phyloP scores from a whole-genome alignment of 2,329 filamentous ascomycete species.

The Sporothrix phasma region DNA sequence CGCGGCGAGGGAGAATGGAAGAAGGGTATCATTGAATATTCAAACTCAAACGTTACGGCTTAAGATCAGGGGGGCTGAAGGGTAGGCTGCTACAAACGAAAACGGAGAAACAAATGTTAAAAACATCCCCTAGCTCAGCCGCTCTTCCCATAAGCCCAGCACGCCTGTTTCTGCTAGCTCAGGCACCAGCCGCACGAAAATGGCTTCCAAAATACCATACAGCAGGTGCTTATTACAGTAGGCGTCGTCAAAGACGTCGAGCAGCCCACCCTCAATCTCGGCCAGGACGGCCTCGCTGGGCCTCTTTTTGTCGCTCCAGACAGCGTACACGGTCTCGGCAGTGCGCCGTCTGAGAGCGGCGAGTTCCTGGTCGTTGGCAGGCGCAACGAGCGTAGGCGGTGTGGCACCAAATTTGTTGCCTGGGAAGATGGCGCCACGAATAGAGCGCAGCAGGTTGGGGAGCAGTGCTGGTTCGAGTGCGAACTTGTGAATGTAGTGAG shows the following conservation, averaged over 20 bases:
- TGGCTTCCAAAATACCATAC: slow-evolving; percentile 69
- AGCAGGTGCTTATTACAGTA: slow-evolving; percentile 92
- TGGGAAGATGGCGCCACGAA: slow-evolving; percentile 75
- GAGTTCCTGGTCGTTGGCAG: slow-evolving; percentile 49
- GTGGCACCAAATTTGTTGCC: slow-evolving; percentile 58
- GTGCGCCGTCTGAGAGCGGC: slow-evolving; percentile 43
- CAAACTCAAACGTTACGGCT: neutral
- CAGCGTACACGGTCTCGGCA: slow-evolving; percentile 16
- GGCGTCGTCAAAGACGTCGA: slow-evolving; percentile 67
- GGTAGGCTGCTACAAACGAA: neutral
- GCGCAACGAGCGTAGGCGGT: slow-evolving; percentile 49
- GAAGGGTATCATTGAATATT: slow-evolving; percentile 9
- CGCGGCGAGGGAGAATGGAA: too few relatives aligned
- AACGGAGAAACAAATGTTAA: neutral
- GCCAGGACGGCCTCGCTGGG: slow-evolving; percentile 30
- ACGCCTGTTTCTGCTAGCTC: slow-evolving; percentile 68
- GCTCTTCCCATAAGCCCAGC: slow-evolving; percentile 62
- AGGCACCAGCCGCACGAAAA: slow-evolving; percentile 74
- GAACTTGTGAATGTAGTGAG: slow-evolving; percentile 44
- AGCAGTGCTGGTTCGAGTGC: slow-evolving; percentile 55
- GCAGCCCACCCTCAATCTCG: slow-evolving; percentile 52
- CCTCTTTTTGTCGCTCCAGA: slow-evolving; percentile 6
- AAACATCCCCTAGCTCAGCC: slow-evolving; percentile 38
- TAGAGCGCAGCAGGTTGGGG: slow-evolving; percentile 56
- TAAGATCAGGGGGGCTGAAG: neutral